Conservation (phyloP, 2,329 filamentous ascomycete genomes). For the Aureobasidium sp. region DNA sequence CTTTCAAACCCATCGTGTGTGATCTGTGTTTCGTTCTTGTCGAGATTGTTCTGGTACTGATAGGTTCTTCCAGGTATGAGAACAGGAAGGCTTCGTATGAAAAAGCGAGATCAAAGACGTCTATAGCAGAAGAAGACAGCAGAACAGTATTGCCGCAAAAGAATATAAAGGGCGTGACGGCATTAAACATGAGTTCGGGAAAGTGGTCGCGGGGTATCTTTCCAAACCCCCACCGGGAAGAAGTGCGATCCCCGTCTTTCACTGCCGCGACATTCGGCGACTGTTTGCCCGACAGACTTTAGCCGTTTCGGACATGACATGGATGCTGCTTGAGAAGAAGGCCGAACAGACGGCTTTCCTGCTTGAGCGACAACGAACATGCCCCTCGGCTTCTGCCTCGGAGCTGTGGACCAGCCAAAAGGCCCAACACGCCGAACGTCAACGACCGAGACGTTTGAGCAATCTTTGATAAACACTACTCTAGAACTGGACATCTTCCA, state of each 20-base stretch:
- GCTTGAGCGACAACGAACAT: not conserved
- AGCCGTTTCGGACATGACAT: not conserved
- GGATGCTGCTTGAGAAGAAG: not conserved
- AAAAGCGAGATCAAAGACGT: too few species aligned
- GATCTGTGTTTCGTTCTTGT: not conserved
- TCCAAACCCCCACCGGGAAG: not conserved
- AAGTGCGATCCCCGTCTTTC: not conserved
- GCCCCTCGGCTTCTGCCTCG: not conserved
- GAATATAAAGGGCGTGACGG: conserved; percentile 5
- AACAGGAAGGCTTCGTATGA: not conserved
- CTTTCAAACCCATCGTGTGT: conserved; percentile 24
- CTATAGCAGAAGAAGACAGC: not conserved
- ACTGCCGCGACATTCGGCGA: not conserved
- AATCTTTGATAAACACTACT: not conserved
- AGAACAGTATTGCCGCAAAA: not conserved
- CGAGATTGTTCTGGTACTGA: not conserved
- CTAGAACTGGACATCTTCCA: not conserved
- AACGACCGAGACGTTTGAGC: not conserved
- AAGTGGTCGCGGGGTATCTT: conserved; percentile 4
- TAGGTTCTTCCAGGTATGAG: too few species aligned
- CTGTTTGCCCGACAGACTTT: conserved; percentile 1
- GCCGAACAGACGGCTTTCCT: not conserved
- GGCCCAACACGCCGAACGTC: not conserved
- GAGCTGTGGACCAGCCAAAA: not conserved
- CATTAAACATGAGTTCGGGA: not conserved